Percentiles rank a stretch among this genome's conserved stretches.
Conservation (phyloP, 305 asterid genomes). For the Petunia hybrid region DNA sequence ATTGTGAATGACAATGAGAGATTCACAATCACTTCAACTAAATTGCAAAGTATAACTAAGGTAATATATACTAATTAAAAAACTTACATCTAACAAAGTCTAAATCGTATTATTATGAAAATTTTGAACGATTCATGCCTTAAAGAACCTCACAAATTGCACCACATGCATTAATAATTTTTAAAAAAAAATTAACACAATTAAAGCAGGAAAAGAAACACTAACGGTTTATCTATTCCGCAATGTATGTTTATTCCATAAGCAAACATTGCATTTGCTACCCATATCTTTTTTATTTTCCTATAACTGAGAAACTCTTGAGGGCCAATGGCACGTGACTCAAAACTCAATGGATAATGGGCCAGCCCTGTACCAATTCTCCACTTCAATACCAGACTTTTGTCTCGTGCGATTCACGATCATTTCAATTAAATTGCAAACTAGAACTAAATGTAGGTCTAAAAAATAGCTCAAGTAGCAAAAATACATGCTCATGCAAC, state of each 20-base stretch:
- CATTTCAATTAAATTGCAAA: not conserved
- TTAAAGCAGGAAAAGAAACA: not conserved
- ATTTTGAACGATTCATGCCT: not conserved
- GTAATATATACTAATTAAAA: too few species aligned
- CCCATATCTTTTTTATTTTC: not conserved
- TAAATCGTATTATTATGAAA: not conserved
- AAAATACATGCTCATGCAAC: too few species aligned
- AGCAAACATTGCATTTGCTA: not conserved
- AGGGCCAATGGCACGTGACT: too few species aligned
- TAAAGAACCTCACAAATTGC: constrained; percentile 16
- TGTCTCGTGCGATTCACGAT: not conserved
- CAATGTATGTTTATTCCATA: not conserved
- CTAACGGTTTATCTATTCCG: too few species aligned
- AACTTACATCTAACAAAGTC: not conserved
- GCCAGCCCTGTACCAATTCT: too few species aligned
- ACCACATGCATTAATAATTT: not conserved
- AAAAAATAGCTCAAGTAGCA: too few species aligned
- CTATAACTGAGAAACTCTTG: too few species aligned
- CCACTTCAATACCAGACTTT: too few species aligned
- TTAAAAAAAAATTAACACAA: not conserved
- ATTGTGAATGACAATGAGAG: not conserved
- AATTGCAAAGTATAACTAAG: not conserved
- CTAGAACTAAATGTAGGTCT: too few species aligned
- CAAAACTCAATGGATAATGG: too few species aligned
- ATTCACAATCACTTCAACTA: constrained; percentile 2